Conservation (phyloP, 768 basidiomycete genomes). For the Lepiota brunneoincarnata region DNA sequence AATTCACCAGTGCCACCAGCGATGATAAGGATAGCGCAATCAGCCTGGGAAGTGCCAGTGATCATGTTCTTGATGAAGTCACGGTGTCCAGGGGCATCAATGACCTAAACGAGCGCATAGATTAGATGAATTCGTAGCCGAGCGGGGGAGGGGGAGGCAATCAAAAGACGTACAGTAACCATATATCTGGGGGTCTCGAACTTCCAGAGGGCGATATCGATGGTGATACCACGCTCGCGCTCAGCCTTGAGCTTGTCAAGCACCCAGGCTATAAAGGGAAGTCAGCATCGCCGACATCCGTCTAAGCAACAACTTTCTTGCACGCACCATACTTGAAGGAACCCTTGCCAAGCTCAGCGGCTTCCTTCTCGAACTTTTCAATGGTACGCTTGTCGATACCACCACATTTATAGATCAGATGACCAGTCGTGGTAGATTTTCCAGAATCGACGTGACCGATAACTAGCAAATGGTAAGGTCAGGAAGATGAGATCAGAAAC, state of each 20-base stretch:
- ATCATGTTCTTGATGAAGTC: constrained; percentile 99
- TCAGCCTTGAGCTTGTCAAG: constrained; percentile 99
- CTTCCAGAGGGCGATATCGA: constrained; percentile 99
- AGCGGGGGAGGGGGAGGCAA: constrained; percentile 10
- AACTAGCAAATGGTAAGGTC: constrained; percentile 48
- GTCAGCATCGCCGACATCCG: constrained; percentile 16
- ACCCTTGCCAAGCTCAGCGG: constrained; percentile 99
- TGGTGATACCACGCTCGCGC: constrained; percentile 99
- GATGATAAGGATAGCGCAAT: constrained; percentile 99
- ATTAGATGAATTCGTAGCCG: constrained; percentile 18
- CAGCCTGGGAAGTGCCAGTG: constrained; percentile 99
- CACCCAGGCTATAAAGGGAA: constrained; percentile 81
- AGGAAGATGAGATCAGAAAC: constrained; percentile 23
- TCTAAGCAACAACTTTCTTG: constrained; percentile 5
- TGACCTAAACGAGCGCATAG: constrained; percentile 58
- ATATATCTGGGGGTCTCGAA: constrained; percentile 99
- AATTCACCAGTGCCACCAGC: constrained; percentile 99
- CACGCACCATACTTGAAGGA: constrained; percentile 93
- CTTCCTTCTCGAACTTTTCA: constrained; percentile 99
- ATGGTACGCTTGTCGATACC: constrained; percentile 99
- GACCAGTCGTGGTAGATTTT: constrained; percentile 99
- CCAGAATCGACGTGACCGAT: constrained; percentile 99
- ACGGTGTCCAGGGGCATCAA: constrained; percentile 99
- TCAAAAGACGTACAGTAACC: constrained; percentile 69
- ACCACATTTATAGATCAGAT: constrained; percentile 99